Percentiles rank a stretch among this genome's conserved stretches.
phyloP scores from a whole-genome alignment of 148 eudicot species.

The Fagopyrum homotropicum region DNA sequence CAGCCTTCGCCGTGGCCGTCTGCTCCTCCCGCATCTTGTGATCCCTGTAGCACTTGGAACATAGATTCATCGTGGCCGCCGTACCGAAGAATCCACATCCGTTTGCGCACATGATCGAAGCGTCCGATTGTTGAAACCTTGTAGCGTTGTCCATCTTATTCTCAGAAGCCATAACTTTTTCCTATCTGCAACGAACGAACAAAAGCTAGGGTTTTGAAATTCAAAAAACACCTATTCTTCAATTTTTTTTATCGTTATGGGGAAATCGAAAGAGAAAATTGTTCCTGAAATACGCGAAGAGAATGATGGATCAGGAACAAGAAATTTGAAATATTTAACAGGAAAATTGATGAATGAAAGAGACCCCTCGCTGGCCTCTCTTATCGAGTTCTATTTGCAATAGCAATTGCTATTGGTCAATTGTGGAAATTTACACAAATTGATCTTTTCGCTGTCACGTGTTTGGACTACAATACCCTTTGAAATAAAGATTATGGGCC shows the following conservation, averaged over 20 bases:
- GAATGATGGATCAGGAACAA: background rate
- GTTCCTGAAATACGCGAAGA: background rate
- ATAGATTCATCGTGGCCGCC: constrained; percentile 43
- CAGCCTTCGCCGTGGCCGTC: constrained; percentile 30
- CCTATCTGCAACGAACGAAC: background rate
- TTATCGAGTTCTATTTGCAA: background rate
- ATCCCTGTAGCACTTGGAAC: constrained; percentile 54
- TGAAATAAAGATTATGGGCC: background rate
- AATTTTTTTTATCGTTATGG: background rate
- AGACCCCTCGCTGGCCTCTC: background rate
- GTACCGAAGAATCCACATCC: constrained; percentile 67
- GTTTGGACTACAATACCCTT: background rate
- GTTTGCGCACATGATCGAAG: constrained; percentile 47
- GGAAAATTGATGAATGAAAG: constrained; percentile 9
- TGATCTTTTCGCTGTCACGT: background rate
- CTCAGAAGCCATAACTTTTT: constrained; percentile 27
- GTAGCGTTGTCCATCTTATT: constrained; percentile 40
- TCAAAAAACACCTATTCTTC: background rate
- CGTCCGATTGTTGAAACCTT: constrained; percentile 35
- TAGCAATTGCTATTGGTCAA: background rate
- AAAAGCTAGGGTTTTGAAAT: constrained; percentile 11
- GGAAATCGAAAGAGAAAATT: background rate
- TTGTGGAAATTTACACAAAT: background rate
- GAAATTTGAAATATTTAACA: background rate
- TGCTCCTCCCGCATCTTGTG: constrained; percentile 30